Percentiles rank a stretch among this genome's conserved stretches.
Evolutionary conservation across 2,329 filamentous ascomycete genomes (phyloP).

Genomic region (Monilinia vaccinii-corymbosi): DNA sequence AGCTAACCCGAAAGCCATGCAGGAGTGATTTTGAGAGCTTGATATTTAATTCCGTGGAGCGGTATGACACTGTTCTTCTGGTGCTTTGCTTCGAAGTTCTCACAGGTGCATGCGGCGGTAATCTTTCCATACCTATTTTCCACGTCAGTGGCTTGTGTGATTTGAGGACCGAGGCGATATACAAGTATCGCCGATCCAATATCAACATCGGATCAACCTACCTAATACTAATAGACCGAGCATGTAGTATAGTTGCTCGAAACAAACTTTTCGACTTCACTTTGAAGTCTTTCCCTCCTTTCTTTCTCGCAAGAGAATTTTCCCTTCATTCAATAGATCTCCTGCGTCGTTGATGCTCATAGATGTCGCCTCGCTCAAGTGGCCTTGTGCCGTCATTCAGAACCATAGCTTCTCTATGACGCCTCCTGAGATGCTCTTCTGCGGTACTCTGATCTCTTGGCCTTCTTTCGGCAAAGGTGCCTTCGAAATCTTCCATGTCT

Average conservation of each 20-base stretch:
- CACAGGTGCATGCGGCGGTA: background rate
- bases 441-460: conserved; percentile 47
- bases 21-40: background rate
- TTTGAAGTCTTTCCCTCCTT: background rate
- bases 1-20: background rate
- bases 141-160: background rate
- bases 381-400: conserved; percentile 77
- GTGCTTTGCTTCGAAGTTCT: background rate
- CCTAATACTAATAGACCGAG: background rate
- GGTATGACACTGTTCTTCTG: background rate
- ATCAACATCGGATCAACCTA: background rate
- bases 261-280: background rate
- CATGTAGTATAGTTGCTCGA: background rate
- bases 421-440: conserved; percentile 64
- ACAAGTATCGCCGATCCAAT: background rate
- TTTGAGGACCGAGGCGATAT: background rate
- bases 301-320: background rate
- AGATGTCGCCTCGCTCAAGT: conserved; percentile 67
- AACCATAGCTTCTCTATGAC: conserved; percentile 82
- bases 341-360: conserved; percentile 39
- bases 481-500: conserved; percentile 31
- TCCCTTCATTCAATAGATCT: background rate
- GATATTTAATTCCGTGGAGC: background rate
- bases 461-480: conserved; percentile 27
- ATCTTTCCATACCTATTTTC: background rate